phyloP scores from a whole-genome alignment of 768 basidiomycete genomes.

The Botryobasidium botryosum region DNA sequence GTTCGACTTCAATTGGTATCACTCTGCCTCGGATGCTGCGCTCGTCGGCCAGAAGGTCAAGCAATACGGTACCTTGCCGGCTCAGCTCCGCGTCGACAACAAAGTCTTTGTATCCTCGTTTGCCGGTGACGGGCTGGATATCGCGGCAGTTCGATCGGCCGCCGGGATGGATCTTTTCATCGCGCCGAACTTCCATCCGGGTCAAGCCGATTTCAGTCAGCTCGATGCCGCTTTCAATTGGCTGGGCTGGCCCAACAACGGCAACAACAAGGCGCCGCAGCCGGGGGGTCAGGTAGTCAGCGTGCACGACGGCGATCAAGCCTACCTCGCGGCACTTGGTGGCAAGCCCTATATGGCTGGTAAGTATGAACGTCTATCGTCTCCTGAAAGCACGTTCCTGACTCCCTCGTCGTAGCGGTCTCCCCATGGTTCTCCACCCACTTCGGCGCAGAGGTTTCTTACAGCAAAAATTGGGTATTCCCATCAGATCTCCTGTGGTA shows the following conservation, averaged over 20 bases:
- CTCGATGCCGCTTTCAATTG: slow-evolving; percentile 7
- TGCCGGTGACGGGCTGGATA: slow-evolving; percentile 21
- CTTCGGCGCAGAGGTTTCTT: slow-evolving; percentile 18
- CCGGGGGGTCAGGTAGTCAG: neutral
- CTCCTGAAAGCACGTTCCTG: neutral
- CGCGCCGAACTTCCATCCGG: slow-evolving; percentile 18
- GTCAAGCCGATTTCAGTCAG: slow-evolving; percentile 10
- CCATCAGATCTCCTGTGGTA: slow-evolving; percentile 19
- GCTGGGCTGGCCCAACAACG: slow-evolving; percentile 19
- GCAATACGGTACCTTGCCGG: slow-evolving; percentile 13
- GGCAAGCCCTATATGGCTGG: slow-evolving; percentile 18
- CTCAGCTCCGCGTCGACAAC: slow-evolving; percentile 17
- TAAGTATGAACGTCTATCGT: neutral
- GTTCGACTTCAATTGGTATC: slow-evolving; percentile 23
- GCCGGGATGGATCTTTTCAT: slow-evolving; percentile 16
- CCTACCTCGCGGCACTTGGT: slow-evolving; percentile 11
- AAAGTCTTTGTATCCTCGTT: slow-evolving; percentile 21
- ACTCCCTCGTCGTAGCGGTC: neutral
- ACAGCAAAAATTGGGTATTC: slow-evolving; percentile 22
- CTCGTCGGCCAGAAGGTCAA: slow-evolving; percentile 13
- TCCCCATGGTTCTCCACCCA: slow-evolving; percentile 17
- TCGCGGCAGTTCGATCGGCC: slow-evolving; percentile 12
- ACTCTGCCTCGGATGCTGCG: slow-evolving; percentile 9
- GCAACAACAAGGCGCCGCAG: slow-evolving; percentile 14
- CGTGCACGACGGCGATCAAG: slow-evolving; percentile 11